Evolutionary conservation across 768 basidiomycete species (phyloP), one percentile per base, ranked within the genome.

Genomic region (Mycena galericulata): DNA sequence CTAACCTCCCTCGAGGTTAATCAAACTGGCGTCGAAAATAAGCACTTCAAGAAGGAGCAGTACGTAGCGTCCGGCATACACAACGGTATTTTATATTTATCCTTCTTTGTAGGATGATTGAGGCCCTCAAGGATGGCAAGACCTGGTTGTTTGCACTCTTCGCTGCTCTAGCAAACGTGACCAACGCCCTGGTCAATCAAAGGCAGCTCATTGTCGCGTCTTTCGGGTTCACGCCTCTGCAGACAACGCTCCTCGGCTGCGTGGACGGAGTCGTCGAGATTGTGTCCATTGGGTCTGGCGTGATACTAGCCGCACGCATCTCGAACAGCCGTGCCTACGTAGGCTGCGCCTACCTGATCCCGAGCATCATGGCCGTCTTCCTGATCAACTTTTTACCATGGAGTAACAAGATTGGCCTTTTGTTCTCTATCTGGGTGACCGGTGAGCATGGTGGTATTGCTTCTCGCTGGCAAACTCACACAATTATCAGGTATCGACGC

Each of bases 11-110:
- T 77, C 85, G 66, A 89, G 88, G 85, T 82, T 78, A 93, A 93
- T 69, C 92, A 94, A 86, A 91, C 91, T 1, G 93, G 93, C 34
- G 86, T 93, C 12, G 93, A 93, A 78, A 94, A 92, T 75, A 93
- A 94, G 73, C 84, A 84, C 56, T 94, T 92, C 80, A 94, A 94
- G 80, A 87, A 83, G 55, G 90, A 92, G 41, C 93, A 94, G 92
- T 92, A 60, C 68, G 90, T 84, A 90, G 90, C 2, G 88, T 90
- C 4, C 89, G 24, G 83, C 43, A 82, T 10, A 12, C n/a, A 80
- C 12, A 86, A 93, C 72, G 81, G 84, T 34, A 82, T 88, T 46
- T 91, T 88, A 26, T 91, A 87, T 62, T 11, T 10, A 4, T 4
- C 6, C 15, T 9, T n/a, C n/a, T n/a, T n/a, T n/a, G n/a, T 68